Conservation (phyloP, 495 filamentous ascomycete species). For the Aspergillus leporis region DNA sequence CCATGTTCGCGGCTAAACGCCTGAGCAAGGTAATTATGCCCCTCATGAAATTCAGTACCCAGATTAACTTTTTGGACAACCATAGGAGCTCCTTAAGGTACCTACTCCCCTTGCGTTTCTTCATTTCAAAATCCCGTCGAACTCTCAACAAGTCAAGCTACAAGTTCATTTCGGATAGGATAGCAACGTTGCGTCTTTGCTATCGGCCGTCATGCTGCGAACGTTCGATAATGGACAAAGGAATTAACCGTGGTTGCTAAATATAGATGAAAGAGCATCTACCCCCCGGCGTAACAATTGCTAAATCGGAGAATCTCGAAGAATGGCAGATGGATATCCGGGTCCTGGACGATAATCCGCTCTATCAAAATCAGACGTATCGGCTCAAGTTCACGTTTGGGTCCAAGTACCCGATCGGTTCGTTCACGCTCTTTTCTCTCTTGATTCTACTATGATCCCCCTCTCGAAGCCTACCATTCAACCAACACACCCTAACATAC, state of each 20-base stretch:
- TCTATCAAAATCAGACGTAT: conserved; percentile 80
- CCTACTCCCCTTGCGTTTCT: conserved; percentile 4
- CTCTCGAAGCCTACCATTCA: neutral
- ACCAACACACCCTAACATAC: neutral
- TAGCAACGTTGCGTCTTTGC: neutral
- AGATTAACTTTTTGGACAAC: conserved; percentile 7
- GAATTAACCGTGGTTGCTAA: neutral
- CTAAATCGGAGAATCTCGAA: conserved; percentile 75
- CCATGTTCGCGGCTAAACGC: conserved; percentile 50
- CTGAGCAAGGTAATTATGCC: conserved; percentile 44
- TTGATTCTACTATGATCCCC: neutral
- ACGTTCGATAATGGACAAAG: neutral
- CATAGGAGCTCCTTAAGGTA: conserved; percentile 48
- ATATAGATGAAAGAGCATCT: conserved; percentile 51
- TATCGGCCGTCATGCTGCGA: neutral
- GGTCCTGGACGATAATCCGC: conserved; percentile 87
- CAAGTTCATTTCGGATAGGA: neutral
- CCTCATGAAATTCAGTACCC: neutral
- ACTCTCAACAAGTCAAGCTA: neutral
- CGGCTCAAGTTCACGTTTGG: conserved; percentile 85
- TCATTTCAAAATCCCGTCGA: neutral
- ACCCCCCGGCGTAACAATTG: conserved; percentile 73
- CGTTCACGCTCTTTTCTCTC: conserved; percentile 9
- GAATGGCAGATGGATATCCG: conserved; percentile 93
- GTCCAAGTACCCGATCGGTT: conserved; percentile 88